Evolutionary conservation across 352 stramenopile genomes (phyloP).

Genomic region (Peronospora belbahrii): DNA sequence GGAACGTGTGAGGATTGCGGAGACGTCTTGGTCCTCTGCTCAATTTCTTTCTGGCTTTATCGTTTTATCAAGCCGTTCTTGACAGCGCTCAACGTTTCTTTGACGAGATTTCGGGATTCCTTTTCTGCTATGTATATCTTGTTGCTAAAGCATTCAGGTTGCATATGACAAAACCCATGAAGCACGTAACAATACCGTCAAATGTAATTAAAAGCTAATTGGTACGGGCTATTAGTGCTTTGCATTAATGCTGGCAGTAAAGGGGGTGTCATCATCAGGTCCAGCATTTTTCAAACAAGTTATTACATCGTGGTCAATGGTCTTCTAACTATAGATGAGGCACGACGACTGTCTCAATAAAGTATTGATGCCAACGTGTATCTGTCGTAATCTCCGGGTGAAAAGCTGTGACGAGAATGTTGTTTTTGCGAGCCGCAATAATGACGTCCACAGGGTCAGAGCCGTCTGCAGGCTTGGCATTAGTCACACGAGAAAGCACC

Average conservation of each 20-base stretch:
- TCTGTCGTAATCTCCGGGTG: constrained; percentile 94
- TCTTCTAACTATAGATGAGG: constrained; percentile 30
- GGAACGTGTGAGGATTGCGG: constrained; percentile 22
- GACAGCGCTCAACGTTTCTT: constrained; percentile 1
- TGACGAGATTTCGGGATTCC: neutral
- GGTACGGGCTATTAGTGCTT: constrained; percentile 1
- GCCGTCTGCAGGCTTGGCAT: constrained; percentile 57
- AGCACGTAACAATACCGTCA: constrained; percentile 8
- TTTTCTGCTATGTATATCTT: constrained; percentile 14
- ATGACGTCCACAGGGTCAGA: constrained; percentile 78
- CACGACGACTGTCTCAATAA: constrained; percentile 71
- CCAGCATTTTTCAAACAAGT: constrained; percentile 8
- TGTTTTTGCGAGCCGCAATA: constrained; percentile 72
- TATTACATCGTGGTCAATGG: constrained; percentile 1
- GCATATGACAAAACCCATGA: constrained; percentile 13
- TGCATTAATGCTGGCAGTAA: too few species aligned
- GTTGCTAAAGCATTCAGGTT: constrained; percentile 27
- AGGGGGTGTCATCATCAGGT: too few species aligned
- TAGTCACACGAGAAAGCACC: constrained; percentile 85
- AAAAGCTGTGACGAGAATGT: constrained; percentile 93
- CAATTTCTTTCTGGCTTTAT: constrained; percentile 25
- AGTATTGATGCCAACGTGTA: constrained; percentile 92
- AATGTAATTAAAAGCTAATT: constrained; percentile 25
- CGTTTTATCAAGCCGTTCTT: constrained; percentile 1
- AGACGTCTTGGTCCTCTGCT: constrained; percentile 12